Evolutionary conservation across 1,139 yeast genomes (phyloP).

Genomic region (Saccharomyces hybrid): DNA sequence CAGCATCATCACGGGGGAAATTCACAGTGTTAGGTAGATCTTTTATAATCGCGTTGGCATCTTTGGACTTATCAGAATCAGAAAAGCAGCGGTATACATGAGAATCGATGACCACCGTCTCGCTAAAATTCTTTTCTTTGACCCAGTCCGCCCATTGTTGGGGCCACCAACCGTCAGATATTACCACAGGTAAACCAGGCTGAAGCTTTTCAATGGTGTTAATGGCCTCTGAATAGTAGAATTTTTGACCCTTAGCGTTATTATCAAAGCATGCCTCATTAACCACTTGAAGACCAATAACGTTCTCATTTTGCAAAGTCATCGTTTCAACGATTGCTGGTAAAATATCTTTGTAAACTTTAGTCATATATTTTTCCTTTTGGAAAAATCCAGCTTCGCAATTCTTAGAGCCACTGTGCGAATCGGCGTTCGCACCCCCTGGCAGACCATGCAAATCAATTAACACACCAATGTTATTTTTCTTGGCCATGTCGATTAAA

Average conservation of each 20-base stretch:
- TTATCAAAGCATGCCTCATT: constrained; percentile 71
- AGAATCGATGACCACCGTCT: constrained; percentile 70
- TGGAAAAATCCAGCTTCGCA: constrained; percentile 53
- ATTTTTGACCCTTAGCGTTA: constrained; percentile 44
- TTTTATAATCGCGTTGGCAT: constrained; percentile 54
- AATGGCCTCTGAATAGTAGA: constrained; percentile 65
- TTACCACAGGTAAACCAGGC: constrained; percentile 55
- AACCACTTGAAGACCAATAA: constrained; percentile 75
- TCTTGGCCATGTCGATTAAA: constrained; percentile 26
- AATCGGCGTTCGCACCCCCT: constrained; percentile 81
- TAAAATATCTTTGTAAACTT: constrained; percentile 43
- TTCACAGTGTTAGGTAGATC: constrained; percentile 51
- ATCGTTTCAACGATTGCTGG: constrained; percentile 62
- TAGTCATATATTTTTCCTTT: constrained; percentile 34
- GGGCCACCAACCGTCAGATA: constrained; percentile 95
- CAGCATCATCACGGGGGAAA: constrained; percentile 49
- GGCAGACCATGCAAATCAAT: constrained; percentile 88
- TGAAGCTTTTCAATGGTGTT: constrained; percentile 53
- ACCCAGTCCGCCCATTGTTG: constrained; percentile 72
- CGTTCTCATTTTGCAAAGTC: constrained; percentile 50
- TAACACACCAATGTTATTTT: constrained; percentile 56
- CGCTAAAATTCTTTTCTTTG: constrained; percentile 33
- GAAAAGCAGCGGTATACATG: constrained; percentile 85
- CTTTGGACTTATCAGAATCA: constrained; percentile 59
- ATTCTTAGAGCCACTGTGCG: constrained; percentile 72